Evolutionary conservation across 352 stramenopile species (phyloP).

Genomic region (Pythium utonaiense): DNA sequence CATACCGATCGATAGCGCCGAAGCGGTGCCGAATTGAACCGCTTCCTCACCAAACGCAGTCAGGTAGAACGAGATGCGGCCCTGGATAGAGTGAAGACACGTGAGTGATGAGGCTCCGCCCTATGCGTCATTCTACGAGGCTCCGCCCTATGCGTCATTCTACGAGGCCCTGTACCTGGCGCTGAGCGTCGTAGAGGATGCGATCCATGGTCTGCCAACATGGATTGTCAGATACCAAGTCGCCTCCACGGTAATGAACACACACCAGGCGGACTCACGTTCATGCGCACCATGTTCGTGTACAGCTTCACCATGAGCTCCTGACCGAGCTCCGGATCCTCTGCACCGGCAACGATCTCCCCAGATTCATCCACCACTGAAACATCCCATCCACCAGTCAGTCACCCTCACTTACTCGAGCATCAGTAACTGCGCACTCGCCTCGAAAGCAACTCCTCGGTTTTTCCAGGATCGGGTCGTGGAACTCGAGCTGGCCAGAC

Average conservation of each 20-base stretch:
- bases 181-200: slow-evolving; percentile 96
- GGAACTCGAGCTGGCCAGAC: slow-evolving; percentile 85
- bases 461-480: slow-evolving; percentile 77
- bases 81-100: slow-evolving; percentile 48
- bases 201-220: slow-evolving; percentile 94
- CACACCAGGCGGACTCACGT: slow-evolving; percentile 28
- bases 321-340: slow-evolving; percentile 70
- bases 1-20: slow-evolving; percentile 69
- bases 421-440: slow-evolving; percentile 28
- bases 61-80: slow-evolving; percentile 98
- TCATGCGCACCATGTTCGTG: slow-evolving; percentile 77
- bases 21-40: slow-evolving; percentile 93
- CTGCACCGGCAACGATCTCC: slow-evolving; percentile 62
- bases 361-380: slow-evolving; percentile 88
- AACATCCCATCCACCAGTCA: slow-evolving; percentile 18
- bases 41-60: slow-evolving; percentile 93
- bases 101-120: neutral
- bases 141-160: too few species aligned
- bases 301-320: slow-evolving; percentile 87
- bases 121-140: neutral
- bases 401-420: neutral
- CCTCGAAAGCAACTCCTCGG: slow-evolving; percentile 89
- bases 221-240: neutral
- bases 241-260: neutral
- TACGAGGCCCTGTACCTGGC: slow-evolving; percentile 25